phyloP scores from a whole-genome alignment of 768 basidiomycete species.

The Rhizopogon vulgaris region DNA sequence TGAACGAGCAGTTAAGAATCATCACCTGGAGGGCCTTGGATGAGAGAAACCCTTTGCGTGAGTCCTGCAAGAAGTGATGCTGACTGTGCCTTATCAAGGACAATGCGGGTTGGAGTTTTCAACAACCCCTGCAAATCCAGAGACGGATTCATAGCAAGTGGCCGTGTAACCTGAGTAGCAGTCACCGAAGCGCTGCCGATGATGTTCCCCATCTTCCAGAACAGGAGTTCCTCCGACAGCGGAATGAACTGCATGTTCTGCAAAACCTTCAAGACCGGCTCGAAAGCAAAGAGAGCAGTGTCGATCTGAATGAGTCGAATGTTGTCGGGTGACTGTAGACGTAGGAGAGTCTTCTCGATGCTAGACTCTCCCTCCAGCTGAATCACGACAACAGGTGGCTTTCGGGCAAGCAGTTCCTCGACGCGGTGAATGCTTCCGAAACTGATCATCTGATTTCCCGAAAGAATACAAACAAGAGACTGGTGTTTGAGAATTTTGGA shows the following conservation, averaged over 20 bases:
- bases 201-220: slow-evolving; percentile 37
- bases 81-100: slow-evolving; percentile 46
- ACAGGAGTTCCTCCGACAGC: slow-evolving; percentile 43
- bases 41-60: slow-evolving; percentile 50
- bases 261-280: slow-evolving; percentile 54
- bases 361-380: slow-evolving; percentile 42
- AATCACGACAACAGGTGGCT: slow-evolving; percentile 45
- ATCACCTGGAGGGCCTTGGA: slow-evolving; percentile 68
- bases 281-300: slow-evolving; percentile 56
- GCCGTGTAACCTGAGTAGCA: slow-evolving; percentile 18
- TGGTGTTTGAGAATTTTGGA: slow-evolving; percentile 44
- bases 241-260: slow-evolving; percentile 41
- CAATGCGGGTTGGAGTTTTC: slow-evolving; percentile 31
- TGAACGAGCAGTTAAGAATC: slow-evolving; percentile 6
- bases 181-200: slow-evolving; percentile 7
- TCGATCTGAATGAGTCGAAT: slow-evolving; percentile 52
- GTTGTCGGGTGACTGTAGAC: slow-evolving; percentile 29
- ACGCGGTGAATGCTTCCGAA: slow-evolving; percentile 51
- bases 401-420: slow-evolving; percentile 42
- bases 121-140: slow-evolving; percentile 38
- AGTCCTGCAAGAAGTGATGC: slow-evolving; percentile 43
- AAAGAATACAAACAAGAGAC: slow-evolving; percentile 46
- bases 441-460: slow-evolving; percentile 41
- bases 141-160: slow-evolving; percentile 24
- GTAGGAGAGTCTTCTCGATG: slow-evolving; percentile 32